A percentile compares a stretch with the other conserved stretches of the same genome.
Evolutionary conservation across 345 rosid genomes (phyloP).

Genomic region (Atalantia buxifolia): DNA sequence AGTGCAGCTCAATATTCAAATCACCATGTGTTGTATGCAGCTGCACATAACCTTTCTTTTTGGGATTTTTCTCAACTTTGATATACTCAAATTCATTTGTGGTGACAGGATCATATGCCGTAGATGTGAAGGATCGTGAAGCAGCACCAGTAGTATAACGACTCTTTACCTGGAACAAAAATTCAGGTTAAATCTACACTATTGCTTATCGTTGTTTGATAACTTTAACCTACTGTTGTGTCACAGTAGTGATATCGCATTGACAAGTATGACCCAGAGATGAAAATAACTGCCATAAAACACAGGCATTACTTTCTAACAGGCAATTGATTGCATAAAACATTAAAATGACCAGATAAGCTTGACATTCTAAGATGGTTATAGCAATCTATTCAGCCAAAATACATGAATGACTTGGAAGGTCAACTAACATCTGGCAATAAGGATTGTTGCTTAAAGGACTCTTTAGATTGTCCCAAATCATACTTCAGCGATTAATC

Average conservation of each 20-base stretch:
- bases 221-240: conserved; percentile 4
- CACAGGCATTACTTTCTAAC: background rate
- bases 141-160: conserved; percentile 91
- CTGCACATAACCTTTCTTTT: conserved; percentile 95
- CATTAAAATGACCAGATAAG: background rate
- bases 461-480: background rate
- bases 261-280: background rate
- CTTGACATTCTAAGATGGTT: background rate
- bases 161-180: conserved; percentile 69
- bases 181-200: conserved; percentile 12
- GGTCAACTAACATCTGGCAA: background rate
- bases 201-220: background rate
- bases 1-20: conserved; percentile 89
- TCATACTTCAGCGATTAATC: background rate
- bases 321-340: background rate
- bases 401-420: background rate
- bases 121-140: conserved; percentile 93
- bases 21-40: conserved; percentile 87
- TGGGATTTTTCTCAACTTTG: conserved; percentile 90
- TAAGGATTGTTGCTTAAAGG: background rate
- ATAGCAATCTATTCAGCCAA: background rate
- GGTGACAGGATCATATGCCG: conserved; percentile 83
- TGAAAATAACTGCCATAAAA: background rate
- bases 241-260: background rate
- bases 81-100: conserved; percentile 75